phyloP scores from a whole-genome alignment of 768 basidiomycete species.

The Boletus eberwhitei region DNA sequence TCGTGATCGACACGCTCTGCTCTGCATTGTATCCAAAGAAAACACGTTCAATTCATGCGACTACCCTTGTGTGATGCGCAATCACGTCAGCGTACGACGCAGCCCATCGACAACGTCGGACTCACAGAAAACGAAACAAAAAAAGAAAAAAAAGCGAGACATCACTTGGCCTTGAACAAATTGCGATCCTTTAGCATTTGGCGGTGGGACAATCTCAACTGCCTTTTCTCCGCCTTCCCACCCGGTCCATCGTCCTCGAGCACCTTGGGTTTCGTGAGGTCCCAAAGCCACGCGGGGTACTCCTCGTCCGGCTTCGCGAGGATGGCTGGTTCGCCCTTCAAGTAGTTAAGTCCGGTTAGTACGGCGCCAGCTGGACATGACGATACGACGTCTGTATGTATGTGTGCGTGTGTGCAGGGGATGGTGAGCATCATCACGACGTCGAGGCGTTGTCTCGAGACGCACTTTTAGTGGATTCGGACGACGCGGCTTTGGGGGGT shows the following conservation, averaged over 20 bases:
- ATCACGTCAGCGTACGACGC: too few relatives aligned
- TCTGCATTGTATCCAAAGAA: too few relatives aligned
- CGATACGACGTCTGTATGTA: slow-evolving; percentile 37
- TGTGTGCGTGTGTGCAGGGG: too few relatives aligned
- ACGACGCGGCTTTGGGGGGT: slow-evolving; percentile 1
- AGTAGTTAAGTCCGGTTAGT: slow-evolving; percentile 75
- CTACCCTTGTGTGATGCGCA: too few relatives aligned
- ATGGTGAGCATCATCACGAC: background rate
- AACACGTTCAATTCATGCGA: too few relatives aligned
- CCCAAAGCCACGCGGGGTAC: slow-evolving; percentile 92
- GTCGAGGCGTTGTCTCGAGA: background rate
- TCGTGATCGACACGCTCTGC: too few relatives aligned
- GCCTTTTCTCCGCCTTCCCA: slow-evolving; percentile 56
- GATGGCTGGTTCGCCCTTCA: slow-evolving; percentile 78
- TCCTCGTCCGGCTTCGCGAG: slow-evolving; percentile 75
- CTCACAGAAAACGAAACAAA: background rate
- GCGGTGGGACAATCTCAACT: slow-evolving; percentile 58
- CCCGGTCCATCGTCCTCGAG: slow-evolving; percentile 72
- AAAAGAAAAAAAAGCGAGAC: too few relatives aligned
- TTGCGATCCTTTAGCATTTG: slow-evolving; percentile 78
- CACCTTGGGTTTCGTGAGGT: slow-evolving; percentile 56
- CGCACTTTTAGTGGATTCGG: slow-evolving; percentile 21
- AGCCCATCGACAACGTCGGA: too few relatives aligned
- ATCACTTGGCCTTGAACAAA: slow-evolving; percentile 78
- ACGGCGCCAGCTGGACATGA: slow-evolving; percentile 72